These are phyloP conservation scores for Fusarium devonianum DNA, from an alignment of 2,329 filamentous ascomycete species.

Conservation along the genomic window DNA sequence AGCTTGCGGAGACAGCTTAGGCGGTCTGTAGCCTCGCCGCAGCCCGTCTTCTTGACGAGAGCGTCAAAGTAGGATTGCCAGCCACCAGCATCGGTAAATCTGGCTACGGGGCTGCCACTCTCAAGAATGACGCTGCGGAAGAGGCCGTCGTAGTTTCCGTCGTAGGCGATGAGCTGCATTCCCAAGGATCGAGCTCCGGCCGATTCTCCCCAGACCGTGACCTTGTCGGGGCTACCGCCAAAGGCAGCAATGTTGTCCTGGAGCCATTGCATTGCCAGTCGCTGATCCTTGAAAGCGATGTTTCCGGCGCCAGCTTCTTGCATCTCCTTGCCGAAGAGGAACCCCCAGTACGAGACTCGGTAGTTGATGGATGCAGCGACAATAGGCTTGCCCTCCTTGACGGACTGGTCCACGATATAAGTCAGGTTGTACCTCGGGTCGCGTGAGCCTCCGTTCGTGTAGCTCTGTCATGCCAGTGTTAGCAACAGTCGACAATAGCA, in stretches of 20 bases:
- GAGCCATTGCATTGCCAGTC: slow-evolving; percentile 58
- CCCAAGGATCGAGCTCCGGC: slow-evolving; percentile 60
- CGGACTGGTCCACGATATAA: slow-evolving; percentile 61
- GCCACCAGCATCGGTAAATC: slow-evolving; percentile 23
- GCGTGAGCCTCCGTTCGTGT: slow-evolving; percentile 34
- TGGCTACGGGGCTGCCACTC: slow-evolving; percentile 51
- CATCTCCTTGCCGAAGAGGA: slow-evolving; percentile 55
- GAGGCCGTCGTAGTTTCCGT: slow-evolving; percentile 59
- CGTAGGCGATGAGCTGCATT: slow-evolving; percentile 59
- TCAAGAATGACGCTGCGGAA: slow-evolving; percentile 62
- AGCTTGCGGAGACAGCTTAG: slow-evolving; percentile 45
- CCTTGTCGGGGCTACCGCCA: slow-evolving; percentile 54
- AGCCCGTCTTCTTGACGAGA: slow-evolving; percentile 39
- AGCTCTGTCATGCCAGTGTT: slow-evolving; percentile 29
- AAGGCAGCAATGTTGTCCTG: slow-evolving; percentile 59
- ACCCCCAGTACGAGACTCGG: slow-evolving; percentile 59
- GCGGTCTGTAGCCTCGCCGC: slow-evolving; percentile 29
- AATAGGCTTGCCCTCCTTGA: slow-evolving; percentile 56
- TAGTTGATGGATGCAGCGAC: slow-evolving; percentile 61
- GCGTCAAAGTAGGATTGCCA: slow-evolving; percentile 45
- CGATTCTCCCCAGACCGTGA: slow-evolving; percentile 62
- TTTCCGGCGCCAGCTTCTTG: slow-evolving; percentile 55
- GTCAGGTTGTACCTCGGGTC: slow-evolving; percentile 65
- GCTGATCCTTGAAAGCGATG: slow-evolving; percentile 58
- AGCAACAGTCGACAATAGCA: neutral